Base-by-base conservation (phyloP, 2,329 filamentous ascomycete genomes). In the Fusarium mexicanum region DNA sequence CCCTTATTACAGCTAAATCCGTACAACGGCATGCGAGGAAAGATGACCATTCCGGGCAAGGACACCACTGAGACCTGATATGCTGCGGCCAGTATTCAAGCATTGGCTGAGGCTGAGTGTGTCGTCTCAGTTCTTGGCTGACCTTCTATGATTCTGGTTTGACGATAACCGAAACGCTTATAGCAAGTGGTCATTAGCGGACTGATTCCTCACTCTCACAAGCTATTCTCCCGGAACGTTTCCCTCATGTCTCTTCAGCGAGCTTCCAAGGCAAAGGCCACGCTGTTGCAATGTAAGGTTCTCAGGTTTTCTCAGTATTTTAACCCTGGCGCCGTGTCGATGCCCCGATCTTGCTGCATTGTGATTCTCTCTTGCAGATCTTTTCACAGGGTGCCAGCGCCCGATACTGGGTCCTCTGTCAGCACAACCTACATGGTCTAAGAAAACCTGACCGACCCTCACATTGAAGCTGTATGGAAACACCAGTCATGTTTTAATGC, bases 1-100 rank as follows among this genome's bases (percentile, higher is more conserved):
- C 68, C 64, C 61, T 69, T 59, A 57, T 67, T 61, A 53, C 74
- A 74, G 76, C 71, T 78, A 77, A 75, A 77, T 78, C 74, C 67
- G 70, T 47, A 61, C 58, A 55, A 55, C 72, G 63, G 64, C 63
- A 76, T 70, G 66, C 58, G 63, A 67, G 50, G 68, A 64, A 51
- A 65, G 51, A 43, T 50, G 54, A 44, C 59, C 69, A 76, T 76
- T 75, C 61, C 55, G 59, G 26, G 60, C 43, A 59, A 54, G 62
- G 44, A 50, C n/a, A 59, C 43, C 18, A 64, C 53, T 54, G 13
- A 43, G 48, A 55, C 50, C n/a, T 33, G 35, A 64, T 48, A 37
- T 13, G 44, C 60, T 43, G 40, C 33, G 22, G 20, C n/a, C 46
- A 48, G 51, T 46, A 22, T 35, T 48, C 38, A 53, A 48, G 40